These are phyloP conservation scores for Penicillium soppii DNA, from an alignment of 495 filamentous ascomycete species.

Conservation along the genomic window DNA sequence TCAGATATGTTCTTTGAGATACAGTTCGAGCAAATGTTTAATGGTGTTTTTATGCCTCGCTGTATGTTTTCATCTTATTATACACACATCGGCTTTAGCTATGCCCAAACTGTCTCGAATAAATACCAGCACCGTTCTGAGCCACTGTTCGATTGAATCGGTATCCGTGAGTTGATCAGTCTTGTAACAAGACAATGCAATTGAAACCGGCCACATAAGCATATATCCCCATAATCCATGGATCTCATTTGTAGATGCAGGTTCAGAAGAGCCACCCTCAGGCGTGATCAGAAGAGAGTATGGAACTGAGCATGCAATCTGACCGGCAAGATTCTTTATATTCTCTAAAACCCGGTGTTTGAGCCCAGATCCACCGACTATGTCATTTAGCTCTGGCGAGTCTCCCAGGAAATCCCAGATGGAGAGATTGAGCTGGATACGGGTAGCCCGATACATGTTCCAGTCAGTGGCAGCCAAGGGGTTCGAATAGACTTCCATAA, in stretches of 20 bases:
- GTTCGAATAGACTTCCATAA: conserved; percentile 3
- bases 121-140: background rate
- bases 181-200: background rate
- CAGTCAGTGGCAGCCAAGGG: conserved; percentile 9
- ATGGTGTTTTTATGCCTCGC: too few relatives aligned
- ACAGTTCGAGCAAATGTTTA: too few relatives aligned
- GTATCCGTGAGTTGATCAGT: background rate
- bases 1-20: conserved; percentile 24
- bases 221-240: conserved; percentile 9
- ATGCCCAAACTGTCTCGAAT: background rate
- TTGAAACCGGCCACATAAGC: conserved; percentile 5
- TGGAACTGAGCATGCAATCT: conserved; percentile 12
- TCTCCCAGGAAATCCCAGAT: conserved; percentile 1
- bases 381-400: background rate
- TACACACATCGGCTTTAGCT: background rate
- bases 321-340: background rate
- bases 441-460: conserved; percentile 11
- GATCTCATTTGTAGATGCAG: background rate
- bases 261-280: background rate
- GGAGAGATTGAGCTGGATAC: conserved; percentile 2
- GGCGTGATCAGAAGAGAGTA: conserved; percentile 3
- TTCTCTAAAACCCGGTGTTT: background rate
- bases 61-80: too few relatives aligned
- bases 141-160: background rate
- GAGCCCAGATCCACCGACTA: background rate